Percentiles rank a stretch among this genome's conserved stretches.
phyloP scores from a whole-genome alignment of 345 rosid species.

The Salix viminalis region DNA sequence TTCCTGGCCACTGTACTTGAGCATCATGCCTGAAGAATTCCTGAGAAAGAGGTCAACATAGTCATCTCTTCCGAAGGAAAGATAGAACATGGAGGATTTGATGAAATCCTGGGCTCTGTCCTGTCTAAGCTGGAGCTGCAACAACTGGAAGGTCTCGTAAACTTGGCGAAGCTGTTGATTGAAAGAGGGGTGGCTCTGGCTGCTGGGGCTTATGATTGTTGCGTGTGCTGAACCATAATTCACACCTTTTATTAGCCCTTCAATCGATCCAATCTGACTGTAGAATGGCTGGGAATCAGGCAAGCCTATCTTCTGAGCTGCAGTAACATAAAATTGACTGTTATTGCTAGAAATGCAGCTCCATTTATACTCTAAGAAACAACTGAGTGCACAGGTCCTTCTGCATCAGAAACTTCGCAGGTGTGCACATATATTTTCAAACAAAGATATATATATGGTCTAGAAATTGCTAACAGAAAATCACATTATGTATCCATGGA shows the following conservation, averaged over 20 bases:
- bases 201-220: constrained; percentile 42
- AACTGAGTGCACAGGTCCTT: too few relatives aligned
- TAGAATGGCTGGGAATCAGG: constrained; percentile 37
- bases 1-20: constrained; percentile 37
- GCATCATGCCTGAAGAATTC: constrained; percentile 38
- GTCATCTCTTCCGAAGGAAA: constrained; percentile 68
- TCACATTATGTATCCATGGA: too few relatives aligned
- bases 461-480: too few relatives aligned
- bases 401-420: too few relatives aligned
- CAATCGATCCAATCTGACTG: constrained; percentile 47
- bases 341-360: not conserved
- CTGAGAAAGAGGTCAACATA: constrained; percentile 48
- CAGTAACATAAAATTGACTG: constrained; percentile 6
- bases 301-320: constrained; percentile 54
- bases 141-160: constrained; percentile 51
- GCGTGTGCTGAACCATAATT: constrained; percentile 59
- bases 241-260: constrained; percentile 36
- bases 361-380: not conserved
- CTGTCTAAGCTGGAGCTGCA: constrained; percentile 42
- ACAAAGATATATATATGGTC: too few relatives aligned
- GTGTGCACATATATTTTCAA: too few relatives aligned
- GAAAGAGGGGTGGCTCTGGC: constrained; percentile 50
- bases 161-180: constrained; percentile 61
- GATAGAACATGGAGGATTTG: constrained; percentile 52
- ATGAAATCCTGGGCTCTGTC: constrained; percentile 25